phyloP scores from a whole-genome alignment of 169 alveolate genomes.

The Plasmodium relictum region DNA sequence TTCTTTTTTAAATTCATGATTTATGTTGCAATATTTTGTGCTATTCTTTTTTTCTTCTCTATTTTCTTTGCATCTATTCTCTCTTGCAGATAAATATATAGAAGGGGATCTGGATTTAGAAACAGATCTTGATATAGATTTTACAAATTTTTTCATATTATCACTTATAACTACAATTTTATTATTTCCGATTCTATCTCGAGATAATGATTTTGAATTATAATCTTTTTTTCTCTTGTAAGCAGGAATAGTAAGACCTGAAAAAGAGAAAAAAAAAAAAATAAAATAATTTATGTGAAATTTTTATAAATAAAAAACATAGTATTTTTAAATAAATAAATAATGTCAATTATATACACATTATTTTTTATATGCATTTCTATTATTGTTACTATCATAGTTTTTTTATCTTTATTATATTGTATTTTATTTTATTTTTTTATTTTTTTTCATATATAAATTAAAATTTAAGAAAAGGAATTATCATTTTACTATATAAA shows the following conservation, averaged over 20 bases:
- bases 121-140: constrained; percentile 10
- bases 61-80: constrained; percentile 10
- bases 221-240: not conserved
- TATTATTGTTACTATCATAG: no score
- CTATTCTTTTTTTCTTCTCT: constrained; percentile 1
- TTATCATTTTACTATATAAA: not conserved
- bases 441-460: no score
- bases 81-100: not conserved
- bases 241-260: not conserved
- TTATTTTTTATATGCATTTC: no score
- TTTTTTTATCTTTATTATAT: no score
- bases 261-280: not conserved
- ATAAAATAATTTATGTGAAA: not conserved
- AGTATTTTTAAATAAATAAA: not conserved
- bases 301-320: not conserved
- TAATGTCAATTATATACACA: not conserved
- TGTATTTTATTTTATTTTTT: no score
- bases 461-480: not conserved
- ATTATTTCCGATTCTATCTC: not conserved
- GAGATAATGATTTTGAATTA: not conserved
- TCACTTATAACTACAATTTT: not conserved
- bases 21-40: not conserved
- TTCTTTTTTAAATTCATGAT: constrained; percentile 47
- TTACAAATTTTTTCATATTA: not conserved
- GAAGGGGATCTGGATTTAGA: constrained; percentile 48